Evolutionary conservation across 305 asterid genomes (phyloP), one percentile per base, ranked within the genome.

Genomic region (Fraxinus xanthoxyloides): DNA sequence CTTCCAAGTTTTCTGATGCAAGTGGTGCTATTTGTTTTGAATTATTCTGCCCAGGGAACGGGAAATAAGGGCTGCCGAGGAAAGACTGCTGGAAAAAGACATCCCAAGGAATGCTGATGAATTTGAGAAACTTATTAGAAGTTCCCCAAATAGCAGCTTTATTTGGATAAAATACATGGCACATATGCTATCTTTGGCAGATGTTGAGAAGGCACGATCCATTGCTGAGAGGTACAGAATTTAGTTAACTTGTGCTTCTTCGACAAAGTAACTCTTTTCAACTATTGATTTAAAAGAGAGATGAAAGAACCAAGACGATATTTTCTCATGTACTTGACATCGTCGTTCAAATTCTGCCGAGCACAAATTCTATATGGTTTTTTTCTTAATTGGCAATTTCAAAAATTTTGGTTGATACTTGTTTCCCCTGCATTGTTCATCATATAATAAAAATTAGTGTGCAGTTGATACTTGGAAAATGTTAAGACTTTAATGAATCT

Each of bases 101-200:
- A 80, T 85, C 78, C 98, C 99, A 38, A 90, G 89, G 88, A 92
- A 82, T 81, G 90, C 92, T 7, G 97, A 97, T 83, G 99, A 97
- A 83, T 97, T 92, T 85, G 99, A 94, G 92, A 94, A 93, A 87
- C 92, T 97, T 81, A 85, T 92, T 82, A 86, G 92, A 77, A 89
- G 88, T 85, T 93, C 97, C 59, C 98, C 99, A 15, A 92, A 94
- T 82, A 93, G 96, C 88, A 94, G 99, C 87, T 90, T 90, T 89
- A 85, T 91, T 81, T 94, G 99, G 98, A 93, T 94, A 80, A 93
- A 94, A 78, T 97, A 93, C 91, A 97, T 94, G 98, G 97, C 90
- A 32, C 90, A 85, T 82, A 88, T 93, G 97, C 91, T 97, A 78
- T 84, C 93, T 80, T 74, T 93, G 91, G 92, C 97, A 59, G 97